Base-by-base conservation (phyloP, 1,284 basidiomycete species). In the Cutaneotrichosporon sp. region DNA sequence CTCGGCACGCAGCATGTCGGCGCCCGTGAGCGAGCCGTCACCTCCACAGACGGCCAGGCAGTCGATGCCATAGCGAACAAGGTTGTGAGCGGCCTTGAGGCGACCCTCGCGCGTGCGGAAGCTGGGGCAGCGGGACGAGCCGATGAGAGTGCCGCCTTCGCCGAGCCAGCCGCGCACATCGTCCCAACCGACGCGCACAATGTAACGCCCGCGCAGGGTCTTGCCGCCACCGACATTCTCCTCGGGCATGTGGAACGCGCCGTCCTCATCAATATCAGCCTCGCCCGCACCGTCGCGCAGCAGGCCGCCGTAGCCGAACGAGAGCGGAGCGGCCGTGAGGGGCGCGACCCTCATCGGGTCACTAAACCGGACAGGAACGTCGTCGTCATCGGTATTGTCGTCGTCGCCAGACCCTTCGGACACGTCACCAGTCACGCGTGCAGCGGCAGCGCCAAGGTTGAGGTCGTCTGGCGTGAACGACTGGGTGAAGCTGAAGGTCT, bases 121-220 rank as follows among this genome's bases (percentile, higher is more conserved):
- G 0, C 14, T 50, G 14, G 86, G 86, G 16, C 91, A 97, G 31
- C 97, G 88, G 8, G 95, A 96, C 8, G 93, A 97, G 14, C 97
- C 96, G 73, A 97, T 97, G 58, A 99, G 84, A 0, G 96, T 99
- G 56, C 96, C 97, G 64, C 97, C 97, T 88, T 95, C 87, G 51
- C 89, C 87, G 74, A 96, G 89, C 92, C 95, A 99, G 6, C 92
- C 92, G 38, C 92, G 85, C 30, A 98, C 96, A 81, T 99, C 97
- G 76, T 99, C 97, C 91, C 96, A 99, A 5, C 96, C 97, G 4
- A 97, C 95, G 65, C 92, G 85, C 53, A 99, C 90, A 74, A 99
- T 98, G 82, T 98, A 95, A 57, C 90, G 85, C 1, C 94, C 94
- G 74, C 90, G 92, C 70, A 98, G 85, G 8, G 87, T 87, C 64